Conservation (phyloP, 1,284 basidiomycete genomes). For the Malassezia arunalokei region DNA sequence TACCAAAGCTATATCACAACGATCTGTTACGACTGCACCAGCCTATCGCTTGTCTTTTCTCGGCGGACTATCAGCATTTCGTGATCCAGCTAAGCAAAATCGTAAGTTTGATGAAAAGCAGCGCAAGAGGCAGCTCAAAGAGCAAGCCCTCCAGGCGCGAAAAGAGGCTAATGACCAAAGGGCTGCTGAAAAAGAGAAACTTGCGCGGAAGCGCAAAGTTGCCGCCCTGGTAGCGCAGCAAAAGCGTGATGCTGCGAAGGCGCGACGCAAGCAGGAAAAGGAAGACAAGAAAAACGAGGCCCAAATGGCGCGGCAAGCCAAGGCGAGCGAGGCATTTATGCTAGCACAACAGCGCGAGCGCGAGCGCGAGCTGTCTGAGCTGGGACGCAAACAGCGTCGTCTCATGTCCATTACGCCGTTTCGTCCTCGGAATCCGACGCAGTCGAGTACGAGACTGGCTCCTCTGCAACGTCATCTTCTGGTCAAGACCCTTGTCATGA, state of each 20-base stretch:
- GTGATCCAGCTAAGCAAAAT: background rate
- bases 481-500: constrained; percentile 38
- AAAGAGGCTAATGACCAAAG: background rate
- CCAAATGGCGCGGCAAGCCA: background rate
- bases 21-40: no score
- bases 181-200: background rate
- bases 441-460: constrained; percentile 15
- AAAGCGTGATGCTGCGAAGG: constrained; percentile 6
- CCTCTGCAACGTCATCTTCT: constrained; percentile 40
- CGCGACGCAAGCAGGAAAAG: constrained; percentile 5
- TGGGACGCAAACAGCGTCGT: constrained; percentile 14
- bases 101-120: background rate
- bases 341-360: constrained; percentile 8
- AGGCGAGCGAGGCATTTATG: constrained; percentile 2
- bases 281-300: background rate
- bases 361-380: constrained; percentile 11
- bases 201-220: constrained; percentile 1
- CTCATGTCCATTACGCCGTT: constrained; percentile 13
- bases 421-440: constrained; percentile 2
- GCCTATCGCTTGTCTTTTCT: no score
- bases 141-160: background rate
- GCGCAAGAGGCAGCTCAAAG: background rate
- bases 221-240: constrained; percentile 1
- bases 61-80: background rate
- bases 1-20: no score